Percentiles rank a stretch among this genome's conserved stretches.
Conservation (phyloP, 2,329 filamentous ascomycete genomes). For the Diaporthe vaccinii region DNA sequence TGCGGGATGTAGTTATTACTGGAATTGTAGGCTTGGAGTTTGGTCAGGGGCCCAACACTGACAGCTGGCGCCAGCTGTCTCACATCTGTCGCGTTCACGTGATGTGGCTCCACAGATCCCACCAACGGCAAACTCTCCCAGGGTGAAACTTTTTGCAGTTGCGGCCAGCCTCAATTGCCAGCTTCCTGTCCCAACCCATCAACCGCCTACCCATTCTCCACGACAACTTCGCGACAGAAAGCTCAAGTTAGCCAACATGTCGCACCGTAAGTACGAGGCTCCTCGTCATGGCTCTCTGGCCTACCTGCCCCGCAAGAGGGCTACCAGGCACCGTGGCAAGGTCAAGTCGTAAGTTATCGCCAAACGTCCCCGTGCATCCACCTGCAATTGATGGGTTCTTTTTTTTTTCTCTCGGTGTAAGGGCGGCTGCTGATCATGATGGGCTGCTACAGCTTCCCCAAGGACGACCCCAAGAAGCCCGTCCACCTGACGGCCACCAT, state of each 20-base stretch:
- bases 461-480: conserved; percentile 99
- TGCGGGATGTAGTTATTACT: background rate
- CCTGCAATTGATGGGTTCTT: background rate
- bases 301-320: conserved; percentile 91
- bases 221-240: conserved; percentile 39
- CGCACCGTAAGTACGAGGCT: conserved; percentile 79
- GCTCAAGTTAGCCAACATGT: conserved; percentile 49
- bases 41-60: accelerated
- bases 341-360: conserved; percentile 88
- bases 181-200: conserved; percentile 23
- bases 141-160: conserved; percentile 33
- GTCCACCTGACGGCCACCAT: conserved; percentile 98
- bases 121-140: conserved; percentile 30
- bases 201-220: conserved; percentile 35
- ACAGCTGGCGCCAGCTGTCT: conserved; percentile 6
- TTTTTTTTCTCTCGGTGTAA: background rate
- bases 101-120: conserved; percentile 36
- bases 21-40: background rate
- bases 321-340: conserved; percentile 94
- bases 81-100: conserved; percentile 10
- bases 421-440: conserved; percentile 19
- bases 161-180: background rate
- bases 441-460: conserved; percentile 83
- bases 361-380: conserved; percentile 13
- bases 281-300: conserved; percentile 95